Base-by-base conservation (phyloP, 495 filamentous ascomycete species). In the Geopyxis carbonaria region DNA sequence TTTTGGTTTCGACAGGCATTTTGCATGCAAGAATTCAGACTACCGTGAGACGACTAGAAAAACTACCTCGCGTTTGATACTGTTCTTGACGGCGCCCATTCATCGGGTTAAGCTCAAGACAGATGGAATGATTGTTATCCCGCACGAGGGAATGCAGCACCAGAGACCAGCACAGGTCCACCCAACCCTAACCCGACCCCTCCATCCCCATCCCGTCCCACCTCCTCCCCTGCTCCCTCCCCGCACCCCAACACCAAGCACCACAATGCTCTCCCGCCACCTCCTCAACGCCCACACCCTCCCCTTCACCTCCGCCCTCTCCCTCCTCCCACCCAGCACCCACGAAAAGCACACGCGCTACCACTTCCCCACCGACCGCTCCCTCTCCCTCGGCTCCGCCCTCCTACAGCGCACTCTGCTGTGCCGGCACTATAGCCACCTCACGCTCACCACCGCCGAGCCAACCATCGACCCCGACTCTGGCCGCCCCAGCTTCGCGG, bases 371-470 rank as follows among this genome's bases (percentile, higher is more conserved):
- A 27, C 47, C 22, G 53, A 56, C 39, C 47, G 41, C 16, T 37
- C 40, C 20, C 39, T 56, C 2, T 34, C 52, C 11, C 37, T 56
- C 19, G 53, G 53, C 35, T 55, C 52, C 21, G 48, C 57, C 15
- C 40, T 56, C 19, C 42, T 56, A 7, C 53, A 56, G 19, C 47
- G 52, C n/a, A 27, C 22, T n/a, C 8, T 45, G 8, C 10, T 45
- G 20, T 31, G 34, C 16, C 11, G 19, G 5, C 31, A 34, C 31
- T 27, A 39, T 14, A 8, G 10, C 10, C 20, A 40, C 19, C 15
- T 2, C 18, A 31, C 29, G 7, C 38, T 41, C 38, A 4, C 8
- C 36, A 25, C 38, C 5, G 38, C 18, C 1, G 28, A 27, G 2
- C 25, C 33, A 1, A 7, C 1, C 1, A 31, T 2, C 31, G 30